Base-by-base conservation (phyloP, 805 yeast genomes). In the Candida stauntonica region DNA sequence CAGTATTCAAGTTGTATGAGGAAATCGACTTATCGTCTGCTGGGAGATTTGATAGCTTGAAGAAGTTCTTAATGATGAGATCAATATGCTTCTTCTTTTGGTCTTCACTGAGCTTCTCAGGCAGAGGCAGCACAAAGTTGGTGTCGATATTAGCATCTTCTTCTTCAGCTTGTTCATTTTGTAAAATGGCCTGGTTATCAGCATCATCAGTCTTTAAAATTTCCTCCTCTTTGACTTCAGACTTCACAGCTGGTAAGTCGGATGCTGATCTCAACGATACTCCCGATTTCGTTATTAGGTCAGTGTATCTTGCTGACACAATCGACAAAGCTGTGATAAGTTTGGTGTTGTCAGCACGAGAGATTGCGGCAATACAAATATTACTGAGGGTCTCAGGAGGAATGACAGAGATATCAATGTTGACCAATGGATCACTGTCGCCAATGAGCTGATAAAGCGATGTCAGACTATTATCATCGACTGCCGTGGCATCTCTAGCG, bases 301-400 rank as follows among this genome's bases (percentile, higher is more conserved):
- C 73, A 9, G 69, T 61, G 51, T 82, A 85, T 45, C 97, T 69
- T 9, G 80, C 73, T 13, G 77, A 68, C 5, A 86, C 74, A 29
- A 86, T 77, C n/a, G 76, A 75, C 42, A 88, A 63, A 2, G 86
- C 94, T 38, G 77, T 73, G 13, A 76, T 66, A 18, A 91, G 66
- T 42, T 69, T 72, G 4, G 66, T 65, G 0, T 70, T 62, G 34
- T 75, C 73, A 0, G 76, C 74, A 30, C 72, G 72, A 14, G 70
- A 64, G 39, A 93, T 65, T 0, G 95, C 87, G 2, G 75, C 73
- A 39, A 75, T 64, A 13, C 81, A 86, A 72, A 81, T 80, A 31
- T 75, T 71, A 17, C 71, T 72, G 39, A 88, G 71, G 1, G 82
- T 67, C 35, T 77, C 76, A 17, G 72, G 73, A 5, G 93, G 82